A percentile compares a stretch with the other conserved stretches of the same genome.
Evolutionary conservation across 495 filamentous ascomycete genomes (phyloP).

Genomic region (Penicillium canariense): DNA sequence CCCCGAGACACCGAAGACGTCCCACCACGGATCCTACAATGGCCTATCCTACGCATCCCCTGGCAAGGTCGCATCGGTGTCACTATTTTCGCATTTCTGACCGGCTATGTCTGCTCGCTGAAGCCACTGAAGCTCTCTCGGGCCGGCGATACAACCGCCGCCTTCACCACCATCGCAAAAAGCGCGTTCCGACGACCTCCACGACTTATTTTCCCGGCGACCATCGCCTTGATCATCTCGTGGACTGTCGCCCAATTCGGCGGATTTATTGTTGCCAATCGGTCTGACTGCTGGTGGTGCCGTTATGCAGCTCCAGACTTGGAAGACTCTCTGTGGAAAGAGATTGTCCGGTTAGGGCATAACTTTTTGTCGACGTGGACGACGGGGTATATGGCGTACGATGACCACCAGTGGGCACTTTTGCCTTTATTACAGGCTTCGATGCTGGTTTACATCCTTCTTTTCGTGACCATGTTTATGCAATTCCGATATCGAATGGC

Average conservation of each 20-base stretch:
- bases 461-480: constrained; percentile 58
- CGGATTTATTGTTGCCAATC: constrained; percentile 55
- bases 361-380: constrained; percentile 61
- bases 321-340: constrained; percentile 36
- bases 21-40: constrained; percentile 54
- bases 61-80: constrained; percentile 66
- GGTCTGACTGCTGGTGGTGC: constrained; percentile 61
- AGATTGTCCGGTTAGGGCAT: constrained; percentile 42
- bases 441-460: constrained; percentile 59
- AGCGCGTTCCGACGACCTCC: constrained; percentile 65
- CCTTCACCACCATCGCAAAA: constrained; percentile 55
- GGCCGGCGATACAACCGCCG: constrained; percentile 50
- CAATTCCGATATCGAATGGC: constrained; percentile 56
- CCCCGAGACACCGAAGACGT: constrained; percentile 49
- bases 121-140: constrained; percentile 62
- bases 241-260: constrained; percentile 62
- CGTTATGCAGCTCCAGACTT: constrained; percentile 53
- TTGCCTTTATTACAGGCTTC: constrained; percentile 58
- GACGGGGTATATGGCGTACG: constrained; percentile 57
- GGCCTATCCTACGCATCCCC: constrained; percentile 59
- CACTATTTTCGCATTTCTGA: constrained; percentile 65
- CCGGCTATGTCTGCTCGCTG: constrained; percentile 66
- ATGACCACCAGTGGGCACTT: constrained; percentile 67
- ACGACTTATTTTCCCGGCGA: constrained; percentile 60
- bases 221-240: constrained; percentile 57